These are phyloP conservation scores for Cercophora samala DNA, from an alignment of 495 filamentous ascomycete species.

Conservation along the genomic window DNA sequence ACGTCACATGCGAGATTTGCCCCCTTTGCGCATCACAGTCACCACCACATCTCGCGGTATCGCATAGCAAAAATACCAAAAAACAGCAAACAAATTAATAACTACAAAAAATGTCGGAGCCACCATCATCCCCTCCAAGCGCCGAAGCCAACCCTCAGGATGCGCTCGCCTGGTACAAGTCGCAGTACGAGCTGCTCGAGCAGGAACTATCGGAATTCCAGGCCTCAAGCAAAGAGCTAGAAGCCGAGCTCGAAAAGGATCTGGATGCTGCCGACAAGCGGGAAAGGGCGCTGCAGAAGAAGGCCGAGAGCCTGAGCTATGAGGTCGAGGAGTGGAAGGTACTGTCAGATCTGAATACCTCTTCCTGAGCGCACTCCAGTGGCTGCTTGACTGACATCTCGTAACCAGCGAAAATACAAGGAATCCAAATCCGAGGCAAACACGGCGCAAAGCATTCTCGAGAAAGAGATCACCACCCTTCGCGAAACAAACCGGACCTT, in stretches of 20 bases:
- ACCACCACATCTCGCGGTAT: slow-evolving; percentile 13
- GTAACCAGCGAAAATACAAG: slow-evolving; percentile 84
- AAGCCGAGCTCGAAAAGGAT: slow-evolving; percentile 93
- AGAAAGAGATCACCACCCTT: slow-evolving; percentile 92
- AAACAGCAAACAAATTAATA: neutral
- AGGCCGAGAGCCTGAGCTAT: slow-evolving; percentile 76
- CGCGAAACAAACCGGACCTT: slow-evolving; percentile 79
- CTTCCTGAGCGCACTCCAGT: neutral
- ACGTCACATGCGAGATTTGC: slow-evolving; percentile 27
- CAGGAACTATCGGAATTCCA: slow-evolving; percentile 92
- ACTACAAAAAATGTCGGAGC: slow-evolving; percentile 53
- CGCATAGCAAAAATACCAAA: neutral
- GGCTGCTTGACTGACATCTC: slow-evolving; percentile 21
- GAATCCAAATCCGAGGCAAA: slow-evolving; percentile 86
- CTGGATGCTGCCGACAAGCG: slow-evolving; percentile 92
- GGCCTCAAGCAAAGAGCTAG: slow-evolving; percentile 85
- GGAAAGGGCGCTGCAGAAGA: slow-evolving; percentile 79
- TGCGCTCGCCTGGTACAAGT: slow-evolving; percentile 87
- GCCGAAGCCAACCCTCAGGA: slow-evolving; percentile 60
- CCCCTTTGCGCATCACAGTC: slow-evolving; percentile 13
- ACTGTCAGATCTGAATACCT: slow-evolving; percentile 28
- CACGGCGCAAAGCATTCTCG: slow-evolving; percentile 74
- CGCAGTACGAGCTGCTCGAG: slow-evolving; percentile 91
- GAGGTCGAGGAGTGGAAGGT: slow-evolving; percentile 99
- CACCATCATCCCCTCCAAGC: slow-evolving; percentile 60